Base-by-base conservation (phyloP, 352 stramenopile species). In the Phytophthora pistaciae region DNA sequence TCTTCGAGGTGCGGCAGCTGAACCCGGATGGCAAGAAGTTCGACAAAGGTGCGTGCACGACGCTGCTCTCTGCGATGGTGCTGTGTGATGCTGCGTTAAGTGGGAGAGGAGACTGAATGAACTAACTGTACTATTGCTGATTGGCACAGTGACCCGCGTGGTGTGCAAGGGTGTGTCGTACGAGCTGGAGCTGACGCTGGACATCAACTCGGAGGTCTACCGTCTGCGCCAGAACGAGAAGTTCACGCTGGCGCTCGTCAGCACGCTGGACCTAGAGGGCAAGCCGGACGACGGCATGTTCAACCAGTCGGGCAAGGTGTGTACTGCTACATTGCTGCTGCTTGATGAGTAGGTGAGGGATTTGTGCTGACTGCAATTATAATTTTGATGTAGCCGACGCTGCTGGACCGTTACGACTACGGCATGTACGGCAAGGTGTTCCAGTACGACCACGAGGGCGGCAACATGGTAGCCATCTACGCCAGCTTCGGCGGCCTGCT, bases 11-110 rank as follows among this genome's bases (percentile, higher is more conserved):
- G 66, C 97, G 91, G 48, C 85, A 97, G 67, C 71, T 99, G 25
- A 99, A 99, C 82, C 98, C 98, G 20, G 97, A 99, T 62, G 97
- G 97, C 36, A 99, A 99, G 88, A 99, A 99, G 82, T 98, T 98
- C 64, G 91, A 98, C 80, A 98, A 97, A 84, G 90, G 91, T 96
- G 65, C 65, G 79, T 68, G 13, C 9, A 18, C 9, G 33, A 27
- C 9, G 49, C 1, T 33, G 4, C 49, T 68, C 18, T n/a, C 21
- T 46, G 33, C 53, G 20, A 5, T 57, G 25, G 33, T 20, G 40
- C 21, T 42, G 36, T 44, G 13, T 44, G 38, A 59, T 50, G 6
- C 2, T 3, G 20, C 13, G 2, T 54, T 44, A 20, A 60, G 40
- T 56, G 33, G 36, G 13, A 38, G 21, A 21, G 23, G 58, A 66